These are phyloP conservation scores for Coemansia aciculifera DNA, from an alignment of 192 early-diverging fungal genomes.

Conservation along the genomic window DNA sequence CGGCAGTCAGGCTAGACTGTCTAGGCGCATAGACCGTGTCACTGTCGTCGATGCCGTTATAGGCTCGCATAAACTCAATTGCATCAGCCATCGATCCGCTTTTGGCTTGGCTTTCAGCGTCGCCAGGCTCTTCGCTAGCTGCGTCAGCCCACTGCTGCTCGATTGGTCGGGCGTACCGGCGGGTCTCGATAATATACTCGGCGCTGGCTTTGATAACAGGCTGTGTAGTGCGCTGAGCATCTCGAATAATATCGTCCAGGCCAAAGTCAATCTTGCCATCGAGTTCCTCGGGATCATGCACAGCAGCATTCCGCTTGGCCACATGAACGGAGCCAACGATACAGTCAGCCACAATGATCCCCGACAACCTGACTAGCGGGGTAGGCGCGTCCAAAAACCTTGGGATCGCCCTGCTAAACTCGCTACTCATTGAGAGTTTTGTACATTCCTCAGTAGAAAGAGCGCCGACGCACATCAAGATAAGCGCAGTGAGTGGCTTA, in stretches of 20 bases:
- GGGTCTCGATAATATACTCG: constrained; percentile 34
- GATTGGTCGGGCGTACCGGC: constrained; percentile 17
- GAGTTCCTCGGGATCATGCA: background rate
- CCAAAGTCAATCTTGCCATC: constrained; percentile 37
- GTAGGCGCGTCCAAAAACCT: constrained; percentile 42
- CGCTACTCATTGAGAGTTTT: constrained; percentile 21
- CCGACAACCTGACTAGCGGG: constrained; percentile 30
- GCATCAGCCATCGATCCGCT: constrained; percentile 14
- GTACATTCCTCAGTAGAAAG: constrained; percentile 14
- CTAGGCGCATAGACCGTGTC: constrained; percentile 30
- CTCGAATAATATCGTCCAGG: constrained; percentile 41
- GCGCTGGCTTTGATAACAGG: constrained; percentile 27
- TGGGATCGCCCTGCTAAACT: constrained; percentile 41
- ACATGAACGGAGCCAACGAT: constrained; percentile 7
- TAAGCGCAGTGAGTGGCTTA: constrained; percentile 24
- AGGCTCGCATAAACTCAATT: constrained; percentile 11
- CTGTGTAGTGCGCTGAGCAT: constrained; percentile 14
- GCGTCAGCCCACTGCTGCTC: constrained; percentile 16
- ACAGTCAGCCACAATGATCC: constrained; percentile 39
- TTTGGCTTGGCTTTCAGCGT: background rate
- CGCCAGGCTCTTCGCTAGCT: background rate
- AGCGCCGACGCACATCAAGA: constrained; percentile 26
- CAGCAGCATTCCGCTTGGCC: background rate
- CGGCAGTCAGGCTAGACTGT: constrained; percentile 20
- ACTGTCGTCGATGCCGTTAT: constrained; percentile 8